Conservation (phyloP, 164 flowering plant species). For the Kalanchoe fedtschenkoi region DNA sequence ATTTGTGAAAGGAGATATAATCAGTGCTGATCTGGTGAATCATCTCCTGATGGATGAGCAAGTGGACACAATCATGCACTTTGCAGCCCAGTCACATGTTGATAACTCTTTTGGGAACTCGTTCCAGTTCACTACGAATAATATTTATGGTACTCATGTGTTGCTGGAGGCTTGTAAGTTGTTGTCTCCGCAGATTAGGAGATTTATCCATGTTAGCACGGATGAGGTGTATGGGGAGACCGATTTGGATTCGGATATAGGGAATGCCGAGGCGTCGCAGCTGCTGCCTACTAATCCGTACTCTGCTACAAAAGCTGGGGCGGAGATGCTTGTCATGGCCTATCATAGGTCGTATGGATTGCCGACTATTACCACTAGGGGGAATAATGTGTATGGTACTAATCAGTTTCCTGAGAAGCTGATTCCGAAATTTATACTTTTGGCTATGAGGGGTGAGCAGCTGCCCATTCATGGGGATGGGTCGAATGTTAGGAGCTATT, state of each 20-base stretch:
- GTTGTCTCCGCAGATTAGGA: not conserved
- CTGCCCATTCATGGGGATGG: slow-evolving; percentile 8
- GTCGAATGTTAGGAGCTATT: slow-evolving; percentile 7
- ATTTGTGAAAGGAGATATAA: slow-evolving; percentile 6
- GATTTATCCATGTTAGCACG: slow-evolving; percentile 7
- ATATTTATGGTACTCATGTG: slow-evolving; percentile 6
- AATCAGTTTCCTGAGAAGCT: slow-evolving; percentile 10
- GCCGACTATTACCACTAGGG: slow-evolving; percentile 9
- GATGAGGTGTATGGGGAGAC: slow-evolving; percentile 9
- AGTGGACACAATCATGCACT: slow-evolving; percentile 6
- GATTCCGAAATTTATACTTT: slow-evolving; percentile 7
- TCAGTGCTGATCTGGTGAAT: slow-evolving; percentile 6
- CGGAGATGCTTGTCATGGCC: slow-evolving; percentile 9
- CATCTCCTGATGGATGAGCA: slow-evolving; percentile 5
- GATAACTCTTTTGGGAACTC: slow-evolving; percentile 8
- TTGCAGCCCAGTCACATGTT: slow-evolving; percentile 7
- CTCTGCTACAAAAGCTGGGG: slow-evolving; percentile 8
- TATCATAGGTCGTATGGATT: slow-evolving; percentile 8
- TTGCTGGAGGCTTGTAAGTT: slow-evolving; percentile 4
- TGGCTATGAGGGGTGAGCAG: slow-evolving; percentile 9
- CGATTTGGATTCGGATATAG: slow-evolving; percentile 6
- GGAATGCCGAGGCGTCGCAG: slow-evolving; percentile 5
- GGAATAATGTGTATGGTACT: slow-evolving; percentile 9
- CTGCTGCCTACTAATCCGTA: slow-evolving; percentile 6
- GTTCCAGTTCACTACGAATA: slow-evolving; percentile 5